phyloP scores from a whole-genome alignment of 768 basidiomycete species.

The Chalciporus chontae region DNA sequence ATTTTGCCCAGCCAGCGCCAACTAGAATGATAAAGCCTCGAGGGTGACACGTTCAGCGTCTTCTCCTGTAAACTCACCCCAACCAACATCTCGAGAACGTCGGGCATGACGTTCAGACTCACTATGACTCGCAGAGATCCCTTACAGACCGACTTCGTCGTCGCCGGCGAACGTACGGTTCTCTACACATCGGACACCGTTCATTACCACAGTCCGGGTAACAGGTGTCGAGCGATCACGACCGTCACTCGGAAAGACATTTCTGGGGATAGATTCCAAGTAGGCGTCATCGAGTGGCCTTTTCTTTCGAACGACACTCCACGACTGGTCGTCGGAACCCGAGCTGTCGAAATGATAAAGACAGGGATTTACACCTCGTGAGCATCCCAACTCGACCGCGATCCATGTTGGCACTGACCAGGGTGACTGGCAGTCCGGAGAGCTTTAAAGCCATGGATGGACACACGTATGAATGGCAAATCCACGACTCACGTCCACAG shows the following conservation, averaged over 20 bases:
- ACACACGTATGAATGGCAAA: conserved; percentile 28
- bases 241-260: conserved; percentile 22
- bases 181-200: conserved; percentile 21
- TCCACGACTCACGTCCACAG: conserved; percentile 20
- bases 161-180: conserved; percentile 3
- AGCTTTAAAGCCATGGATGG: conserved; percentile 23
- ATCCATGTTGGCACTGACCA: neutral
- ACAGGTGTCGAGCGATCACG: conserved; percentile 18
- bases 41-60: neutral
- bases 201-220: neutral
- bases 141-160: conserved; percentile 23
- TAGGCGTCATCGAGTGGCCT: conserved; percentile 31
- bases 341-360: conserved; percentile 23
- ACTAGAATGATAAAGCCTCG: neutral
- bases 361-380: conserved; percentile 23
- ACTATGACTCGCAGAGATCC: conserved; percentile 24
- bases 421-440: conserved; percentile 18
- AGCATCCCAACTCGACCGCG: neutral
- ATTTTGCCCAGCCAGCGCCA: neutral
- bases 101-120: conserved; percentile 22
- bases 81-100: too few relatives aligned
- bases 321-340: conserved; percentile 24
- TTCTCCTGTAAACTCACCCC: neutral
- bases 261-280: conserved; percentile 21
- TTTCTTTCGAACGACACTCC: neutral